These are phyloP conservation scores for Candida sithepensis DNA, from an alignment of 805 yeast genomes.

Conservation along the genomic window DNA sequence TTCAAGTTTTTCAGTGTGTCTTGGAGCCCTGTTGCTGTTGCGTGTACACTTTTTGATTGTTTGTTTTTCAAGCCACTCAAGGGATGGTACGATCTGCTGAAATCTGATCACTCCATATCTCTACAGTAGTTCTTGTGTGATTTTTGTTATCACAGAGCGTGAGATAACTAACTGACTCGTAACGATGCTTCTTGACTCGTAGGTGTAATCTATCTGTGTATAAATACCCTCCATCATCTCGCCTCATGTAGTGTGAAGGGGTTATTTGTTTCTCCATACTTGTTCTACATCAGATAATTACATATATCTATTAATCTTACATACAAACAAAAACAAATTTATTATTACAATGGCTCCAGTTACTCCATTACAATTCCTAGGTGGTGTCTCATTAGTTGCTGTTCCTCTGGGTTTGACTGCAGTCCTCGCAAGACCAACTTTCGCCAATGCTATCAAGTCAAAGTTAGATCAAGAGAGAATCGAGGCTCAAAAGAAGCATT, in stretches of 20 bases:
- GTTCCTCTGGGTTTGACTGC: constrained; percentile 27
- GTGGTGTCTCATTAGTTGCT: constrained; percentile 28
- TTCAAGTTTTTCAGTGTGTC: too few species aligned
- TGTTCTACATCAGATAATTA: background rate
- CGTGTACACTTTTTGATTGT: too few species aligned
- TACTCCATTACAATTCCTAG: constrained; percentile 26
- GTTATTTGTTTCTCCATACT: too few species aligned
- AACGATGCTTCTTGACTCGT: too few species aligned
- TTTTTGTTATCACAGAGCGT: too few species aligned
- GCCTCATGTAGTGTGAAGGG: background rate
- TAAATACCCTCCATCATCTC: background rate
- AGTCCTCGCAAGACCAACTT: constrained; percentile 30
- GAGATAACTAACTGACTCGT: too few species aligned
- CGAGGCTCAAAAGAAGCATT: constrained; percentile 27
- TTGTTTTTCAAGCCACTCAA: too few species aligned
- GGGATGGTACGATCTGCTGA: too few species aligned
- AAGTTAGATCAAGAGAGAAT: constrained; percentile 31
- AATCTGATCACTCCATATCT: too few species aligned
- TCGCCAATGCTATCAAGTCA: constrained; percentile 33
- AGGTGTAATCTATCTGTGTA: background rate
- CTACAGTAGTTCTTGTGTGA: too few species aligned
- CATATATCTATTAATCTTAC: background rate
- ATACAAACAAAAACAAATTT: background rate
- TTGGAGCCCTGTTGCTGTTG: too few species aligned
- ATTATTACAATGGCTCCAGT: constrained; percentile 22